A percentile compares a stretch with the other conserved stretches of the same genome.
Evolutionary conservation across 2,329 filamentous ascomycete species (phyloP).

Genomic region (Talaromyces sp.): DNA sequence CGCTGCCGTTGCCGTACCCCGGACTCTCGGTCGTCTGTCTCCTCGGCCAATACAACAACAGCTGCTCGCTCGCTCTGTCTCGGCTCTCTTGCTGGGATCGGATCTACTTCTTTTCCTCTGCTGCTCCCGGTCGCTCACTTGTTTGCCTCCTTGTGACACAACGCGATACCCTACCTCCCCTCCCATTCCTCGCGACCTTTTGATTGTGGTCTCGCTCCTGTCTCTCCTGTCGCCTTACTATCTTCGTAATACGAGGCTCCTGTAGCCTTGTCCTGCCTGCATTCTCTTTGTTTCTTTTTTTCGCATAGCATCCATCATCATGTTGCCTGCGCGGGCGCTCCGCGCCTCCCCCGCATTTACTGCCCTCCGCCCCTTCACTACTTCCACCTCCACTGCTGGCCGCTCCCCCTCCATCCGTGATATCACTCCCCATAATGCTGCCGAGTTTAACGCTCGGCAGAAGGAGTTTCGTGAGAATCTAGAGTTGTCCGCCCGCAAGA

Average conservation of each 20-base stretch:
- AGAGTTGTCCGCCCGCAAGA: constrained; percentile 62
- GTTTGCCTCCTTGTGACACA: background rate
- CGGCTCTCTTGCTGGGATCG: background rate
- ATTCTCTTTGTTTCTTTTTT: background rate
- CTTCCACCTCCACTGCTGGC: constrained; percentile 45
- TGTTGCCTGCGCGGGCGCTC: constrained; percentile 45
- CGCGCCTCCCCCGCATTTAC: constrained; percentile 43
- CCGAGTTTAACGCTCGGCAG: constrained; percentile 76
- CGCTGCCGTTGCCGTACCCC: background rate
- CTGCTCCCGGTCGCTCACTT: background rate
- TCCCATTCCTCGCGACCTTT: background rate
- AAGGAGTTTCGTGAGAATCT: constrained; percentile 80
- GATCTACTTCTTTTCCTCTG: background rate
- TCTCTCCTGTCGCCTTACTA: background rate
- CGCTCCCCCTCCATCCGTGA: constrained; percentile 76
- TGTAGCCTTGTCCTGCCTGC: background rate
- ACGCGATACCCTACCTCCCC: too few relatives aligned
- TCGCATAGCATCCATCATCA: constrained; percentile 17
- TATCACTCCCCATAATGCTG: constrained; percentile 66
- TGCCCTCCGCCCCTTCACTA: constrained; percentile 53
- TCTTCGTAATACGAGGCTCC: background rate
- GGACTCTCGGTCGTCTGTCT: background rate
- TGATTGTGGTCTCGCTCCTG: too few relatives aligned
- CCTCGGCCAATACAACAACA: background rate
- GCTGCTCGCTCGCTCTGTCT: background rate